Evolutionary conservation across 2,329 filamentous ascomycete genomes (phyloP), one percentile per base, ranked within the genome.

Genomic region (Epicoccum sorghinum): DNA sequence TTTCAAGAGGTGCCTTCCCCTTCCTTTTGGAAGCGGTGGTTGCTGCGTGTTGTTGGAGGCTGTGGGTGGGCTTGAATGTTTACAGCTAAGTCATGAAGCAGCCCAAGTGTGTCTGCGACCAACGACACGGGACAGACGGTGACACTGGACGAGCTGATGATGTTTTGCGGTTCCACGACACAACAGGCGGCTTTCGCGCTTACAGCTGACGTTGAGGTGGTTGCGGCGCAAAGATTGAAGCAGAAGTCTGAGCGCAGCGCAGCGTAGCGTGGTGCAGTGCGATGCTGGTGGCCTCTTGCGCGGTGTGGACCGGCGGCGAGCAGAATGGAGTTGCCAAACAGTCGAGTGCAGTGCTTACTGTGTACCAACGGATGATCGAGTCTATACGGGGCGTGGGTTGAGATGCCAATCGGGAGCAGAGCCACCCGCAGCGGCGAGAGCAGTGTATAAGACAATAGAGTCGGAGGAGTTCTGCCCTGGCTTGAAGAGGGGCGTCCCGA

Each of bases 401-500:
- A 57, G 54, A 60, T 55, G 60, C 61, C 57, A 60, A 55, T 50
- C 64, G 55, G 58, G 58, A 60, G 58, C 62, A 60, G 60, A 61
- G 55, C 52, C 60, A 58, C 55, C 58, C 65, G 62, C 58, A 58
- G 62, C 64, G 66, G 67, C 68, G 61, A 64, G 59, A 58, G 61
- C 62, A 63, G 64, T 61, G 67, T 72, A 71, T 70, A 70, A 67
- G 57, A 61, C 60, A 50, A 52, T 55, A 47, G 44, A 25, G 57
- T 49, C 42, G 54, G 57, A 57, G 61, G 58, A 62, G 57, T 55
- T 53, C 54, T 52, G 46, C 48, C 60, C 58, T 50, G 41, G 60
- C 29, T 30, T 30, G 53, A 49, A 47, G 62, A 68, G 62, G 66
- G 65, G 67, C 64, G 66, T 63, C 55, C 57, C 58, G 57, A 60